These are phyloP conservation scores for Starmera pachycereana DNA, from an alignment of 805 yeast genomes.

Conservation along the genomic window DNA sequence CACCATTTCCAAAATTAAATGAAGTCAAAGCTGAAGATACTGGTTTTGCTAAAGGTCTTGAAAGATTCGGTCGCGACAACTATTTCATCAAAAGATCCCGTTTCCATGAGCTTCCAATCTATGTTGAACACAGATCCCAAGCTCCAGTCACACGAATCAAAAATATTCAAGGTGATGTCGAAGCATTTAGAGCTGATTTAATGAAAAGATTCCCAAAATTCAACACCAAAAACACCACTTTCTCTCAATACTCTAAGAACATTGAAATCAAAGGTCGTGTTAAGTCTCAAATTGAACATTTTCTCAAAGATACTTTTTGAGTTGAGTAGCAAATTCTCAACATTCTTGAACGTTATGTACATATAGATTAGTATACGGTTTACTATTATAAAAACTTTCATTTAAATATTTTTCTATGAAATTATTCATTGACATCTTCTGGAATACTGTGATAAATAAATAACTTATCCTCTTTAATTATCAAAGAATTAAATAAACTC, in stretches of 20 bases:
- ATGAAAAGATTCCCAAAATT: slow-evolving; percentile 38
- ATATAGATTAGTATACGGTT: not conserved
- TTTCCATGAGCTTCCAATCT: slow-evolving; percentile 73
- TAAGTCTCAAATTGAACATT: too few species aligned
- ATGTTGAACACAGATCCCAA: slow-evolving; percentile 54
- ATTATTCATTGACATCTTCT: not conserved
- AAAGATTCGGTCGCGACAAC: slow-evolving; percentile 18
- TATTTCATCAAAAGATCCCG: slow-evolving; percentile 37
- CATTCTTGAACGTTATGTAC: not conserved
- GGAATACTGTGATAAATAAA: slow-evolving; percentile 11
- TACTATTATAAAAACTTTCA: slow-evolving; percentile 6
- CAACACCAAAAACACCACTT: slow-evolving; percentile 16
- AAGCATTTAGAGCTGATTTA: slow-evolving; percentile 58
- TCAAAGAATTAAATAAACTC: slow-evolving; percentile 6
- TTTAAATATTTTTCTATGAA: not conserved
- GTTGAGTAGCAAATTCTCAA: too few species aligned
- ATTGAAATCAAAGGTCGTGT: too few species aligned
- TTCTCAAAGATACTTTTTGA: too few species aligned
- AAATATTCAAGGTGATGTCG: slow-evolving; percentile 57
- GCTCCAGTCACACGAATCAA: slow-evolving; percentile 67
- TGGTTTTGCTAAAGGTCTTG: slow-evolving; percentile 10
- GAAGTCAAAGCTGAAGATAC: slow-evolving; percentile 22
- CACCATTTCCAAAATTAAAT: slow-evolving; percentile 18
- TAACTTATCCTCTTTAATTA: slow-evolving; percentile 2
- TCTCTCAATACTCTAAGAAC: too few species aligned